phyloP scores from a whole-genome alignment of 2,329 filamentous ascomycete genomes.

The Clonostachys sp. region DNA sequence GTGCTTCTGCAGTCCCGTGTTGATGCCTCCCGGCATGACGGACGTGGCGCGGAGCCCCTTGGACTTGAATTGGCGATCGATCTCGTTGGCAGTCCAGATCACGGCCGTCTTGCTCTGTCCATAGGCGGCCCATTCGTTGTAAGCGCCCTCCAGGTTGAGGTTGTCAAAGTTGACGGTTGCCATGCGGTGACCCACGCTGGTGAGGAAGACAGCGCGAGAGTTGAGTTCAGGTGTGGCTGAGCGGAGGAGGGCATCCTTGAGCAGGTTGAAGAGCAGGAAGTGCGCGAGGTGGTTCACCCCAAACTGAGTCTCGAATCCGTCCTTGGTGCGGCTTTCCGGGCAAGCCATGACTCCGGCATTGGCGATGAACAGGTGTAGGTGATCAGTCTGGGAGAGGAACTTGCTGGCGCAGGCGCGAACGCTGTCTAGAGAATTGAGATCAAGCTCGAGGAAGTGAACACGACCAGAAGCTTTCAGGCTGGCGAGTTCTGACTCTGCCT shows the following conservation, averaged over 20 bases:
- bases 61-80: slow-evolving; percentile 38
- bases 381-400: slow-evolving; percentile 6
- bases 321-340: slow-evolving; percentile 12
- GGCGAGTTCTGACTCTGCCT: slow-evolving; percentile 10
- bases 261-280: slow-evolving; percentile 19
- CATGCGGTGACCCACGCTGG: slow-evolving; percentile 33
- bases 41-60: slow-evolving; percentile 28
- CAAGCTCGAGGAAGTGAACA: not conserved
- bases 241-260: slow-evolving; percentile 16
- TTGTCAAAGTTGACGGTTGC: slow-evolving; percentile 3
- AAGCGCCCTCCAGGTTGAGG: slow-evolving; percentile 9
- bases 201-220: slow-evolving; percentile 39
- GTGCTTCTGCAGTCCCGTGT: slow-evolving; percentile 1
- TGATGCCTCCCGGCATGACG: slow-evolving; percentile 39
- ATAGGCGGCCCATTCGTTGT: slow-evolving; percentile 30
- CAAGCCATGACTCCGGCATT: slow-evolving; percentile 30
- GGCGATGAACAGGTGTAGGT: slow-evolving; percentile 38
- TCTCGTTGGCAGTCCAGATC: slow-evolving; percentile 41
- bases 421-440: slow-evolving; percentile 7
- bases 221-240: slow-evolving; percentile 14
- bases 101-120: slow-evolving; percentile 46
- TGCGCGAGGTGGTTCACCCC: slow-evolving; percentile 25
- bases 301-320: slow-evolving; percentile 27
- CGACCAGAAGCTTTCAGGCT: not conserved
- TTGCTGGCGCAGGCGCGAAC: slow-evolving; percentile 6